A percentile compares a stretch with the other conserved stretches of the same genome.
These are phyloP conservation scores for Plectosphaerella plurivora DNA, from an alignment of 2,329 filamentous ascomycete species.

Conservation along the genomic window DNA sequence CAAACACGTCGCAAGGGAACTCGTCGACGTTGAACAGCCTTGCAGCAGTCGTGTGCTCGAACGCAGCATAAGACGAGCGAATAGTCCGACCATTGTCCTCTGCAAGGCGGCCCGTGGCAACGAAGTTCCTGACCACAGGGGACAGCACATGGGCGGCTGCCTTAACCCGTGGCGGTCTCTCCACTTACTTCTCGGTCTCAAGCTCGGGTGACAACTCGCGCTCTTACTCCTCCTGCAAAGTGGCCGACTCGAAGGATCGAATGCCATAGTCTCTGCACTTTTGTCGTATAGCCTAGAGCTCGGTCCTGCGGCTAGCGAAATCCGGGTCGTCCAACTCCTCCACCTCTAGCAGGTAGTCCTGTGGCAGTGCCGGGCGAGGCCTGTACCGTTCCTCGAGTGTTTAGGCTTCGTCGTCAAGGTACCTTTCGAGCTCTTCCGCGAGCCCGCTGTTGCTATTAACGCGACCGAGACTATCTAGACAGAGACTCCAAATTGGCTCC, in stretches of 20 bases:
- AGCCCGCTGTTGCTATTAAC: slow-evolving; percentile 4
- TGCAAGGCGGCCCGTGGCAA: slow-evolving; percentile 26
- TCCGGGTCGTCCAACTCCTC: too few relatives aligned
- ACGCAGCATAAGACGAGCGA: slow-evolving; percentile 37
- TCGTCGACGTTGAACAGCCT: slow-evolving; percentile 21
- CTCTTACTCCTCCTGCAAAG: slow-evolving; percentile 63
- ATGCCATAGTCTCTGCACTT: too few relatives aligned
- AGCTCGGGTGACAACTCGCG: slow-evolving; percentile 62
- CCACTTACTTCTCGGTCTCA: slow-evolving; percentile 52
- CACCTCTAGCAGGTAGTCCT: too few relatives aligned
- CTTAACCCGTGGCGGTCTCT: slow-evolving; percentile 36
- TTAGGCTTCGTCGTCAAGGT: slow-evolving; percentile 53
- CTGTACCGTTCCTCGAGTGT: slow-evolving; percentile 48
- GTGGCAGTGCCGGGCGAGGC: slow-evolving; percentile 17
- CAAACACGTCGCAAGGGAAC: slow-evolving; percentile 36
- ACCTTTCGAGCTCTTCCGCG: slow-evolving; percentile 23
- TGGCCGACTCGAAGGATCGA: slow-evolving; percentile 21
- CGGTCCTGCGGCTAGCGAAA: too few relatives aligned
- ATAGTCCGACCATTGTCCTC: slow-evolving; percentile 24
- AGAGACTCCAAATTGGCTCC: slow-evolving; percentile 23
- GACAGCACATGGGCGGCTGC: slow-evolving; percentile 40
- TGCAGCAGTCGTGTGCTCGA: slow-evolving; percentile 35
- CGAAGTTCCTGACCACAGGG: slow-evolving; percentile 33
- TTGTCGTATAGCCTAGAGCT: too few relatives aligned
- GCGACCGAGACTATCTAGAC: slow-evolving; percentile 12